Evolutionary conservation across 2,329 filamentous ascomycete species (phyloP).

Genomic region (Ceratocystis alfenasii): DNA sequence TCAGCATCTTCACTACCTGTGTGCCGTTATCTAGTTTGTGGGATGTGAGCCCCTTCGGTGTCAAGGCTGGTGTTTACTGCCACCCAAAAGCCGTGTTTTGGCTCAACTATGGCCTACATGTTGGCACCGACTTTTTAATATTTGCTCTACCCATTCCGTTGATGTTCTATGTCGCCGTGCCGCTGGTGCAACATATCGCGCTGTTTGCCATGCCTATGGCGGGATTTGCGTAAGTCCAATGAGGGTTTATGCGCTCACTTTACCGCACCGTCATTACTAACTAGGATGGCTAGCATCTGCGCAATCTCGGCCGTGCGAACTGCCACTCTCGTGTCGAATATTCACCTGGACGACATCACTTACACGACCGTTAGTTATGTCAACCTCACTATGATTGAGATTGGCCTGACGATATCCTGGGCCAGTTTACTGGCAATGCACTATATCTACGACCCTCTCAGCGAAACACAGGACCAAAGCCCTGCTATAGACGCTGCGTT

Average conservation of each 20-base stretch:
- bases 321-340: slow-evolving; percentile 11
- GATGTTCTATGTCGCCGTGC: slow-evolving; percentile 26
- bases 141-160: slow-evolving; percentile 27
- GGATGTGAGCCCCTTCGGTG: slow-evolving; percentile 12
- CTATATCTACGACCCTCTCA: slow-evolving; percentile 20
- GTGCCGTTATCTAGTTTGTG: slow-evolving; percentile 24
- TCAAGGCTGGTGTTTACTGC: slow-evolving; percentile 17
- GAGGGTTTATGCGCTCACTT: background rate
- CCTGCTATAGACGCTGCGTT: background rate
- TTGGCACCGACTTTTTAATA: slow-evolving; percentile 27
- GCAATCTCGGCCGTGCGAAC: slow-evolving; percentile 29
- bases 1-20: slow-evolving; percentile 25
- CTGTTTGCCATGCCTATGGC: slow-evolving; percentile 26
- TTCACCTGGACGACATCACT: slow-evolving; percentile 17
- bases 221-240: slow-evolving; percentile 25
- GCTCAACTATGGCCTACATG: slow-evolving; percentile 27
- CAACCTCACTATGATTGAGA: slow-evolving; percentile 21
- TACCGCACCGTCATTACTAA: background rate
- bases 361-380: slow-evolving; percentile 19
- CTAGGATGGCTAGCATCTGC: slow-evolving; percentile 28
- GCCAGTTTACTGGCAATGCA: slow-evolving; percentile 9
- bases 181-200: slow-evolving; percentile 24
- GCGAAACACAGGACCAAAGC: slow-evolving; percentile 18
- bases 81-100: slow-evolving; percentile 25
- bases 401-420: slow-evolving; percentile 19